phyloP scores from a whole-genome alignment of 495 filamentous ascomycete genomes.

The Lophiostoma macrostomum region DNA sequence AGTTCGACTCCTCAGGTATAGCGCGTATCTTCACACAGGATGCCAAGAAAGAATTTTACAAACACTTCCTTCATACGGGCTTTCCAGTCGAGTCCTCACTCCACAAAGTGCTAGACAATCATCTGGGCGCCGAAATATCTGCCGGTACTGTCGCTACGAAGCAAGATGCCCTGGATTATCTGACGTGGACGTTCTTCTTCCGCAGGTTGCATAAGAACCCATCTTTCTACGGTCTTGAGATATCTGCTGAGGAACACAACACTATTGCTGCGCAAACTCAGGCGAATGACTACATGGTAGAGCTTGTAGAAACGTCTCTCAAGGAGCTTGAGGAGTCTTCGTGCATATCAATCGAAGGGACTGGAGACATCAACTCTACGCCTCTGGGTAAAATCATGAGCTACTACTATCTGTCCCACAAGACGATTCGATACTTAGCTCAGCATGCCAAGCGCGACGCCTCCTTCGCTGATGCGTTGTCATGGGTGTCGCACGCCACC shows the following conservation, averaged over 20 bases:
- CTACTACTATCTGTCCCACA: slow-evolving; percentile 98
- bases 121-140: slow-evolving; percentile 92
- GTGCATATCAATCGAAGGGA: slow-evolving; percentile 77
- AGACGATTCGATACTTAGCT: slow-evolving; percentile 82
- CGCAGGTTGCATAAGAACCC: slow-evolving; percentile 96
- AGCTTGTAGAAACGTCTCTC: slow-evolving; percentile 83
- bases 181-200: slow-evolving; percentile 99
- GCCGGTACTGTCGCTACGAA: slow-evolving; percentile 88
- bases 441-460: slow-evolving; percentile 72
- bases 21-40: slow-evolving; percentile 97
- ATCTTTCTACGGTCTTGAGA: slow-evolving; percentile 94
- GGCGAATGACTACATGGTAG: slow-evolving; percentile 89
- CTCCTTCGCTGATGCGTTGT: slow-evolving; percentile 77
- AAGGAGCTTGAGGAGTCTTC: slow-evolving; percentile 74
- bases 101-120: slow-evolving; percentile 95
- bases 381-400: slow-evolving; percentile 96
- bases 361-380: slow-evolving; percentile 84
- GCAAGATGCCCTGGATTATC: slow-evolving; percentile 95
- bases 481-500: slow-evolving; percentile 88
- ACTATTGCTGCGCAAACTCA: slow-evolving; percentile 76
- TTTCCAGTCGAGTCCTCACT: slow-evolving; percentile 96
- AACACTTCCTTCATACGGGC: slow-evolving; percentile 96
- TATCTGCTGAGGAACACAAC: slow-evolving; percentile 90
- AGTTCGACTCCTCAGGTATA: slow-evolving; percentile 94
- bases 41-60: slow-evolving; percentile 99